Evolutionary conservation across 176 grass and related monocot genomes (phyloP), one percentile per base, ranked within the genome.

Genomic region (Zoysia japonica): DNA sequence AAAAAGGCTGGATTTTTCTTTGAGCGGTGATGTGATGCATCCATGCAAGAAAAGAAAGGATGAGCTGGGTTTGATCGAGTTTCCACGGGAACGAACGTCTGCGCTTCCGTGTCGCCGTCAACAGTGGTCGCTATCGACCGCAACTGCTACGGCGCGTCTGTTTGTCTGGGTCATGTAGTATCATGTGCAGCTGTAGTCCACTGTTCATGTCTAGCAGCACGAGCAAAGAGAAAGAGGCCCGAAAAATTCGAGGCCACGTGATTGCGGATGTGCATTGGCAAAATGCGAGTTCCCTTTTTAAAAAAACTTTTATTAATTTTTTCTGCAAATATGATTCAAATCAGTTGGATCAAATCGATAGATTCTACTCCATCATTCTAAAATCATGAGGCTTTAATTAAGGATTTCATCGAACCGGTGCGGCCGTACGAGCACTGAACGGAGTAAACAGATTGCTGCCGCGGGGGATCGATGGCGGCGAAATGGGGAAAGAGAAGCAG

Each of bases 141-240:
- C 67, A 61, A 43, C 80, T 59, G 47, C 20, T 36, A 11, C 47
- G 19, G 61, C 64, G 38, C 40, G 12, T 39, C 36, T 61, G 59
- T 61, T 54, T 62, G 43, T 5, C 61, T 46, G 10, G 71, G 82
- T 28, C 28, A 28, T 28, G 28, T 28, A 28, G 28, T 28, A 28
- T 87, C 71, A 78, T 61, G 42, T 68, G 72, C 72, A 81, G 78
- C 82, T 73, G 72, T 66, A 61, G 43, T 38, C 66, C 82, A 67
- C 2, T 43, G 66, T 59, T 77, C 77, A 28, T 68, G 17, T 38
- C 42, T 28, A 28, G 28, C 28, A 28, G 12, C 2, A 5, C 66
- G 57, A 65, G 45, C 28, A 63, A 80, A 39, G 35, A 51, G 7
- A 78, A 47, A 65, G 3, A 38, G 35, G 13, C 11, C 11, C 11